phyloP scores from a whole-genome alignment of 441 rosid genomes.

The Hypseocharis bilobata region DNA sequence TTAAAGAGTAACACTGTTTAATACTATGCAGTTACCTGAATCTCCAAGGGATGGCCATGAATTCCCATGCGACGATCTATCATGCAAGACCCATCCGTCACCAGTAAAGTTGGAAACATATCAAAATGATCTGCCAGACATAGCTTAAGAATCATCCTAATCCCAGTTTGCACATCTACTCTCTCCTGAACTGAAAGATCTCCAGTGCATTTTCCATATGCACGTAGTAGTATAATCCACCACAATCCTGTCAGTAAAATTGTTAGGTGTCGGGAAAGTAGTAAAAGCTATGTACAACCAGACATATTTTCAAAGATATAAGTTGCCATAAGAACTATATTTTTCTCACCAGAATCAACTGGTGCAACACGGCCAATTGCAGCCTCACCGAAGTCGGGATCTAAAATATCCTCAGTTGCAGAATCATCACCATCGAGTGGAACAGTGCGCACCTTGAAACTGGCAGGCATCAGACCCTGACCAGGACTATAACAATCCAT shows the following conservation, averaged over 20 bases:
- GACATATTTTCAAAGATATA: no score
- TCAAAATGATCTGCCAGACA: slow-evolving; percentile 90
- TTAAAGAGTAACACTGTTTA: no score
- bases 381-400: slow-evolving; percentile 89
- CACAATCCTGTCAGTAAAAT: slow-evolving; percentile 51
- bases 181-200: slow-evolving; percentile 83
- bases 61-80: slow-evolving; percentile 92
- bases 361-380: slow-evolving; percentile 86
- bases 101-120: slow-evolving; percentile 86
- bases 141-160: slow-evolving; percentile 69
- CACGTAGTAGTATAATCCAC: slow-evolving; percentile 88
- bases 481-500: slow-evolving; percentile 97
- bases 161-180: slow-evolving; percentile 91
- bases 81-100: slow-evolving; percentile 93
- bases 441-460: slow-evolving; percentile 83
- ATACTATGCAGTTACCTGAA: slow-evolving; percentile 41
- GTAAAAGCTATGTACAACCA: no score
- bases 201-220: slow-evolving; percentile 75
- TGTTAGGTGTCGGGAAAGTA: not conserved
- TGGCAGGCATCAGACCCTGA: slow-evolving; percentile 93
- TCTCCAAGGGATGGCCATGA: slow-evolving; percentile 89
- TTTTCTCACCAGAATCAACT: slow-evolving; percentile 60
- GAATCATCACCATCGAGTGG: slow-evolving; percentile 60
- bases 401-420: slow-evolving; percentile 68
- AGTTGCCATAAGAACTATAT: no score